Evolutionary conservation across 176 grass and related monocot species (phyloP).

Genomic region (Miscanthus lutarioriparius): DNA sequence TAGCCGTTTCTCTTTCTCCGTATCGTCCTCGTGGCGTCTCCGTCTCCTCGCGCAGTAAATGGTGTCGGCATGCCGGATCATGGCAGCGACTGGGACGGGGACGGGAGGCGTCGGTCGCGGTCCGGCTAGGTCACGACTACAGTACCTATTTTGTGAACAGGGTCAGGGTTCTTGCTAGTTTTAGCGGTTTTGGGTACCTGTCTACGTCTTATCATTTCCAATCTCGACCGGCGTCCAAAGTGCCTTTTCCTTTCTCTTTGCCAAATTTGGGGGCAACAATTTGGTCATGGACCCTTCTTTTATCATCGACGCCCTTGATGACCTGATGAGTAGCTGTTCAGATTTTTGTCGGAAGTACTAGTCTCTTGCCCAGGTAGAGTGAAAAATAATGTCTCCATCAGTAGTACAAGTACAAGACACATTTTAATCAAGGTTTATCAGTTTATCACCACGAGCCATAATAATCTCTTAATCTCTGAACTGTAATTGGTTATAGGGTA

Average conservation of each 20-base stretch:
- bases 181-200: background rate
- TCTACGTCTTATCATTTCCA: background rate
- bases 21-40: background rate
- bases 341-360: background rate
- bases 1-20: background rate
- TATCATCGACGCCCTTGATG: background rate
- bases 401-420: background rate
- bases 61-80: background rate
- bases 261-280: background rate
- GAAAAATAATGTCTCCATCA: background rate
- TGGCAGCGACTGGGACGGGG: background rate
- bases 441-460: background rate
- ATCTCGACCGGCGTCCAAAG: background rate
- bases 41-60: background rate
- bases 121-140: background rate
- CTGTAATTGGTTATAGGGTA: background rate
- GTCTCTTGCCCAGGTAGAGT: background rate
- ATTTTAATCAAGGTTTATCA: too few relatives aligned
- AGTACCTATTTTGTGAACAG: background rate
- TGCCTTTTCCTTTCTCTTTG: background rate
- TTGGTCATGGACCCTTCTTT: background rate
- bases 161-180: background rate
- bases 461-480: background rate
- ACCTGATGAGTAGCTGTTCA: too few relatives aligned
- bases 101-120: background rate